Base-by-base conservation (phyloP, 2,329 filamentous ascomycete genomes). In the Claviceps pazoutovae region DNA sequence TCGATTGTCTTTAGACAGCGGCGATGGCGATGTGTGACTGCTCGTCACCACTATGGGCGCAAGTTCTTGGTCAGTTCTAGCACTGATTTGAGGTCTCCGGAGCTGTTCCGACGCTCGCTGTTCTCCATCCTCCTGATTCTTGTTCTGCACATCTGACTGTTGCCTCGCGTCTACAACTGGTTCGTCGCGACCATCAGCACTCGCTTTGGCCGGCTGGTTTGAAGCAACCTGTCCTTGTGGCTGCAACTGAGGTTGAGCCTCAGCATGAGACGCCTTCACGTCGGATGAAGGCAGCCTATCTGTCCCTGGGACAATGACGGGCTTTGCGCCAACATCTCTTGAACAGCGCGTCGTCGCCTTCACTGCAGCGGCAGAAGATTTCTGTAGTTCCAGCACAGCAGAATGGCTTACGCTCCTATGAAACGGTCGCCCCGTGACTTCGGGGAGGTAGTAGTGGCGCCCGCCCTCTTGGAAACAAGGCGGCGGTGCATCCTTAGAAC, bases 331-430 rank as follows among this genome's bases (percentile, higher is more conserved):
- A 19, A 9, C 11, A 17, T 36, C 34, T 44, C 21, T 11, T 9
- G 34, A 16, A 17, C 34, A 19, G 11, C 49, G 42, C 34, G 37
- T 51, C 3, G 49, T 49, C 34, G 26, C 50, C 2, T 48, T 46
- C 4, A 55, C 58, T 2, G 60, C 63, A 3, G 60, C 61, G 11
- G 58, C 57, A 5, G 59, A 57, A 9, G 66, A 66, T 49, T 60
- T 58, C 9, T 61, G 59, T 36, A 66, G 53, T 17, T 60, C 60
- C n/a, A 61, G 46, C 7, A 58, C 52, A 4, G 56, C 53, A 23
- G 37, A 17, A n/a, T 44, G 48, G 36, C 43, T 43, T n/a, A n/a
- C 13, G 11, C 23, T 21, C 19, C 42, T 36, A 17, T 44, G 38
- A n/a, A 45, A 45, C 11, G 48, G 23, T 21, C 42, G 39, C 2